Evolutionary conservation across 176 grass and related monocot genomes (phyloP), one percentile per base, ranked within the genome.

Genomic region (Zoysia pacifica): DNA sequence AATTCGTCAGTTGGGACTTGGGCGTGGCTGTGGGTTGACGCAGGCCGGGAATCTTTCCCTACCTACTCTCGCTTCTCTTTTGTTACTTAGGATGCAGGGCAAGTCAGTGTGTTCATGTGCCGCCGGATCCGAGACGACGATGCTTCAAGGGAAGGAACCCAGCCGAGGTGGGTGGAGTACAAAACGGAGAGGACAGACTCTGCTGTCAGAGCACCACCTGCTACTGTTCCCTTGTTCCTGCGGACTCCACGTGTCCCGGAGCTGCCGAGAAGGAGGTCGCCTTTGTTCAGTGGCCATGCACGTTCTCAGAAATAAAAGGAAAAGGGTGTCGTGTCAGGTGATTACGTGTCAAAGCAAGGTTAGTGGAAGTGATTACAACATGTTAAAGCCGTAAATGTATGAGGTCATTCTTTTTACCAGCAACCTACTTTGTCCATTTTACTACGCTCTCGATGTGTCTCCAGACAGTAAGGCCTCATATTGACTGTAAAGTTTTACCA

Each of bases 381-480:
- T 28, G 28, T 28, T 28, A 28, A 43, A 15, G 39, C 70, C 82
- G 47, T 75, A 93, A 6, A 91, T 81, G 18, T 89, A 97, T 0
- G 91, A 89, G 54, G 84, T 89, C 68, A 85, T 83, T 86, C 28
- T 89, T 93, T 79, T 15, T 91, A 93, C 55, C 38, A 97, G 13
- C 94, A 81, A 90, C 67, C 83, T 90, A 45, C 89, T 94, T 65
- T 94, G 92, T 69, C 69, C 86, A 65, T 94, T 94, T 86, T 89
- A 94, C 89, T 86, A 94, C 19, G 77, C 83, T 73, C 53, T 84
- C 42, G 77, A 64, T 16, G 93, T 91, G 38, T 83, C 62, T 68
- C 94, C 79, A n/a, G 20, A 73, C 14, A 12, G 62, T 28, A 91
- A n/a, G 71, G 86, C 80, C 65, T 97, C 89, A 6, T 78, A 78